Percentiles rank a stretch among this genome's conserved stretches.
Conservation (phyloP, 1,139 yeast species). For the Suhomyces wounanorum region DNA sequence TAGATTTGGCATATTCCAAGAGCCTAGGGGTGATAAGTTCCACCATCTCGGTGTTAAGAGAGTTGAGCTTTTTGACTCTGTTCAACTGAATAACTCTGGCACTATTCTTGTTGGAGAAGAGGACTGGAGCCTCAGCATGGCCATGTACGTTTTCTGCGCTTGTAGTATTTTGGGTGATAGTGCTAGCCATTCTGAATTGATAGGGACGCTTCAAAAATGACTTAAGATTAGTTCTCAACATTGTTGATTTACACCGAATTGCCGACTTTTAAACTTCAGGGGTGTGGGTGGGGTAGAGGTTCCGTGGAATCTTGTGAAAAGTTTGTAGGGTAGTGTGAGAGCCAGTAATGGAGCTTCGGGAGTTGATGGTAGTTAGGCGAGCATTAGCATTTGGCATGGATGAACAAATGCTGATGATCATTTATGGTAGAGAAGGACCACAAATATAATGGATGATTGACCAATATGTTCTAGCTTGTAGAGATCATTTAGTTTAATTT, state of each 20-base stretch:
- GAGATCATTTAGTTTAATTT: background rate
- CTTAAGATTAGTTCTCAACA: slow-evolving; percentile 10
- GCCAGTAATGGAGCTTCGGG: background rate
- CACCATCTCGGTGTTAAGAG: slow-evolving; percentile 80
- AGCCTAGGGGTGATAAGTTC: slow-evolving; percentile 72
- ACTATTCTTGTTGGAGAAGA: slow-evolving; percentile 61
- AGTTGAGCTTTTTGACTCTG: slow-evolving; percentile 82
- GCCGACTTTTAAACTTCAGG: slow-evolving; percentile 5
- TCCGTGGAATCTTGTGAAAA: slow-evolving; percentile 13
- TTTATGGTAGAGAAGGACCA: too few relatives aligned
- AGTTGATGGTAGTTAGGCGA: background rate
- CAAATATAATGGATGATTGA: too few relatives aligned
- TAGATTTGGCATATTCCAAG: slow-evolving; percentile 72
- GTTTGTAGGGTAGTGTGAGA: slow-evolving; percentile 8
- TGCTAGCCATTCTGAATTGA: slow-evolving; percentile 24
- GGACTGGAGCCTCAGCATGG: slow-evolving; percentile 54
- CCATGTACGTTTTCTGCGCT: slow-evolving; percentile 9
- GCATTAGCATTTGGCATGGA: background rate
- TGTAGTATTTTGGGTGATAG: slow-evolving; percentile 22
- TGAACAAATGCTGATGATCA: too few relatives aligned
- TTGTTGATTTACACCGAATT: slow-evolving; percentile 3
- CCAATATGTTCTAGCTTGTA: background rate
- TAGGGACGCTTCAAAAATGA: slow-evolving; percentile 7
- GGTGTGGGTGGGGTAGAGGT: slow-evolving; percentile 11
- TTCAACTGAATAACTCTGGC: slow-evolving; percentile 79